Evolutionary conservation across 257 asterid species (phyloP).

Genomic region (Nicotiana paniculata): DNA sequence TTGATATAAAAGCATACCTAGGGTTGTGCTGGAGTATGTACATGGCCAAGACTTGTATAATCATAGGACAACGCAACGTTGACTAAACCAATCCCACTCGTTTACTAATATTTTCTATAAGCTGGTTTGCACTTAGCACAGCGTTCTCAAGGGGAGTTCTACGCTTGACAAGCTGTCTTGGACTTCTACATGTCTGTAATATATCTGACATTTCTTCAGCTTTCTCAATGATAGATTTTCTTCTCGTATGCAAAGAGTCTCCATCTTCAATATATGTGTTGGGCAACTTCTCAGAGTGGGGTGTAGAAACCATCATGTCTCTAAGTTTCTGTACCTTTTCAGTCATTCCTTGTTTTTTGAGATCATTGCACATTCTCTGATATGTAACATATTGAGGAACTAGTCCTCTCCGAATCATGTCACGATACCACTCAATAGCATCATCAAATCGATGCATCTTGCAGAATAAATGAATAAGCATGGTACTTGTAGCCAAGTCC

Average conservation of each 20-base stretch:
- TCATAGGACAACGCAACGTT: not conserved
- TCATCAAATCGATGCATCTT: constrained; percentile 41
- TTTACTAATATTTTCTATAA: constrained; percentile 24
- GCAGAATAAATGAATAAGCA: constrained; percentile 65
- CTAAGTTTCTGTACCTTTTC: constrained; percentile 44
- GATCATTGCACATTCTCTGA: constrained; percentile 38
- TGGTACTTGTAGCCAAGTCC: constrained; percentile 73
- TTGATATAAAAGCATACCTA: not conserved
- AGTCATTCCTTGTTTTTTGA: constrained; percentile 51
- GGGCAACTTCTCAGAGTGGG: constrained; percentile 72
- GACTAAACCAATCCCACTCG: constrained; percentile 12
- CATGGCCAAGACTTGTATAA: not conserved
- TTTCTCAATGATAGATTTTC: constrained; percentile 40
- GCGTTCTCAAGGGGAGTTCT: constrained; percentile 28
- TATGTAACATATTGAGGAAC: constrained; percentile 83
- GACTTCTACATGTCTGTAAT: constrained; percentile 49
- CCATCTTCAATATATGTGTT: constrained; percentile 40
- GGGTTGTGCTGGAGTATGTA: not conserved
- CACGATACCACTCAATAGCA: constrained; percentile 61
- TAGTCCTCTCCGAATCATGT: constrained; percentile 76
- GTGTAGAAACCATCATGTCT: constrained; percentile 51
- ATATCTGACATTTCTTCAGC: constrained; percentile 65
- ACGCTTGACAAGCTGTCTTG: constrained; percentile 45
- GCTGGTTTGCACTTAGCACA: constrained; percentile 30
- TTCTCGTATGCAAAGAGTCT: constrained; percentile 35